These are phyloP conservation scores for Allomyces macrogynus DNA, from an alignment of 192 early-diverging fungal species.

Conservation along the genomic window DNA sequence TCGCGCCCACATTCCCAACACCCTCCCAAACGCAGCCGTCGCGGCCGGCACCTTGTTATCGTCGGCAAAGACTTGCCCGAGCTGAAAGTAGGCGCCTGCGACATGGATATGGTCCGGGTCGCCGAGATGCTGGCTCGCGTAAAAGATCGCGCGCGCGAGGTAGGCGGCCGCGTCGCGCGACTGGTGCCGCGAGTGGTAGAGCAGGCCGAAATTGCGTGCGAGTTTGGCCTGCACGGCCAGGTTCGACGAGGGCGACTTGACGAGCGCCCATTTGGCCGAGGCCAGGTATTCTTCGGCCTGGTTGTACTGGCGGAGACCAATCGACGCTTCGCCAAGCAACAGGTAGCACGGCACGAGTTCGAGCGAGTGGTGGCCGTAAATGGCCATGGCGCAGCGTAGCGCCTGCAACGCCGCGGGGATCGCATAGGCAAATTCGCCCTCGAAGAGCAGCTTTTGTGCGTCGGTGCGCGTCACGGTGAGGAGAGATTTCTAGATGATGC, in stretches of 20 bases:
- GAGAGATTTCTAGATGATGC: constrained; percentile 4
- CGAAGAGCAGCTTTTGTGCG: constrained; percentile 36
- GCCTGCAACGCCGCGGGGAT: constrained; percentile 38
- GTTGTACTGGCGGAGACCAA: constrained; percentile 24
- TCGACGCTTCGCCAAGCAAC: constrained; percentile 34
- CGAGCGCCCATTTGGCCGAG: constrained; percentile 33
- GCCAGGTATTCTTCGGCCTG: constrained; percentile 39
- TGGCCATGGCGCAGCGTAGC: constrained; percentile 28
- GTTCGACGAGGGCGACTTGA: constrained; percentile 12
- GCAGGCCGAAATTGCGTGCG: constrained; percentile 31
- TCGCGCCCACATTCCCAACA: background rate
- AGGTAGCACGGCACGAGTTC: constrained; percentile 35
- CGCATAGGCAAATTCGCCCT: constrained; percentile 32
- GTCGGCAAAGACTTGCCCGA: constrained; percentile 6
- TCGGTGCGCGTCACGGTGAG: constrained; percentile 25
- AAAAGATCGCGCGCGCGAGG: constrained; percentile 24
- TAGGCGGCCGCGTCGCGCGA: constrained; percentile 17
- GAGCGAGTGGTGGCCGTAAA: constrained; percentile 25
- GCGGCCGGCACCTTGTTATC: background rate
- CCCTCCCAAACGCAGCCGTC: background rate
- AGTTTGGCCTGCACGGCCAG: constrained; percentile 18
- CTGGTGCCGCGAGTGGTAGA: constrained; percentile 19
- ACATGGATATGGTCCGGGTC: constrained; percentile 21
- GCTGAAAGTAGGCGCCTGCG: constrained; percentile 32
- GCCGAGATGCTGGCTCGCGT: constrained; percentile 17